Evolutionary conservation across 768 basidiomycete species (phyloP), one percentile per base, ranked within the genome.

Genomic region (Termitomyces sp.): DNA sequence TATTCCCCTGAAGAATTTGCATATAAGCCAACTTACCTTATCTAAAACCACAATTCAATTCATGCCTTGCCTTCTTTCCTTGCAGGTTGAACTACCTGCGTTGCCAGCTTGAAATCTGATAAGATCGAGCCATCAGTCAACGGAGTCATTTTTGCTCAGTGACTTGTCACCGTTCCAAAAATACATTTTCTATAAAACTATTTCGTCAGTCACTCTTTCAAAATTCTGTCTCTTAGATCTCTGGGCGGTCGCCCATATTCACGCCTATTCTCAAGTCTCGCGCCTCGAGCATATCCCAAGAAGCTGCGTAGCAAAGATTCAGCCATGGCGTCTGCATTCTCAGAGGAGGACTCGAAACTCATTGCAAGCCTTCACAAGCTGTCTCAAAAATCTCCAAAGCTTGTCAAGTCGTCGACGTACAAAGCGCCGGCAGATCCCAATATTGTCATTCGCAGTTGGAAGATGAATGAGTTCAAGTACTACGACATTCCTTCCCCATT

Each of bases 391-490:
- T 77, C 77, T 0, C 80, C 84, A 3, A 90, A 87, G 68, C 84
- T 93, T 52, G 80, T 93, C 56, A 81, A 78, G 49, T 84, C 84
- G 2, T 77, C 80, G 0, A 65, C 71, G 2, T 87, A 90, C 66
- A 45, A 70, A 1, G 85, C 82, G 0, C 85, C 89, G 0, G 82
- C 81, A 1, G 82, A 83, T 58, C 78, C 83, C 1, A 63, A 70
- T 2, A 77, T 86, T 65, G 67, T 70, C 4, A 74, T 98, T 33
- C 80, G 84, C 3, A 93, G 91, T 74, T 98, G 96, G 96, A 96
- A 94, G 78, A 94, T 98, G 93, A 91, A 93, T 72, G 97, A 98
- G 71, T 93, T 87, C 79, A 93, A 93, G 69, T 98, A 96, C 74
- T 89, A 92, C 60, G 85, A 90, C 51, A 79, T 93, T 2, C 93